Evolutionary conservation across 2,329 filamentous ascomycete genomes (phyloP).

Genomic region (Ascochyta lentis): DNA sequence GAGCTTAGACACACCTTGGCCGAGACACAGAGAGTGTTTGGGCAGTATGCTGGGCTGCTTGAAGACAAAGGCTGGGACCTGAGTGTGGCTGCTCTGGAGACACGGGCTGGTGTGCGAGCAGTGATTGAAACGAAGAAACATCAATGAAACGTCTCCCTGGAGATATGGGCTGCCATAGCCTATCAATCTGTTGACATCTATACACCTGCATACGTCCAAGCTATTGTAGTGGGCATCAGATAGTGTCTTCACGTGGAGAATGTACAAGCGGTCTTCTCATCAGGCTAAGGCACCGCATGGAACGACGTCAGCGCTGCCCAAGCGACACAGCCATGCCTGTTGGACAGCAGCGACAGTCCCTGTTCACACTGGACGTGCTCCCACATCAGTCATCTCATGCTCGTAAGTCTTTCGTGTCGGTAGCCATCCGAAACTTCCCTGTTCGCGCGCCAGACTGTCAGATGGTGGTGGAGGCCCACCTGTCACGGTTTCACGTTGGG

Average conservation of each 20-base stretch:
- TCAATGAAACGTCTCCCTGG: neutral
- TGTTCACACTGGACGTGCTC: neutral
- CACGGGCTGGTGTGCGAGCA: slow-evolving; percentile 57
- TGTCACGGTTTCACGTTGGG: slow-evolving; percentile 30
- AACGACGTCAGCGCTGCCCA: slow-evolving; percentile 11
- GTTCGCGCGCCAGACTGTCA: slow-evolving; percentile 14
- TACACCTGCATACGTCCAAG: neutral
- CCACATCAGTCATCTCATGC: neutral
- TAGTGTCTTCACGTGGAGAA: neutral
- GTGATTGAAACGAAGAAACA: slow-evolving; percentile 23
- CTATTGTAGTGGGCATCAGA: neutral
- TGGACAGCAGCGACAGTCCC: neutral
- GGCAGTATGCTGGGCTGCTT: slow-evolving; percentile 52
- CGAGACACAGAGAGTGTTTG: slow-evolving; percentile 53
- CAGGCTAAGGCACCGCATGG: neutral
- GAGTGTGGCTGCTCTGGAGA: slow-evolving; percentile 69
- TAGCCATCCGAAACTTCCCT: slow-evolving; percentile 5
- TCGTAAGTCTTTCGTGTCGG: neutral
- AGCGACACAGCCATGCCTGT: neutral
- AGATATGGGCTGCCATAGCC: slow-evolving; percentile 1
- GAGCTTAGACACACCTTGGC: slow-evolving; percentile 51
- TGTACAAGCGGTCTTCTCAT: neutral
- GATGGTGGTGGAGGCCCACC: slow-evolving; percentile 20
- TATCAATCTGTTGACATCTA: neutral
- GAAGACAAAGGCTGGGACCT: slow-evolving; percentile 69